phyloP scores from a whole-genome alignment of 2,329 filamentous ascomycete genomes.

The Monilinia fructigena region DNA sequence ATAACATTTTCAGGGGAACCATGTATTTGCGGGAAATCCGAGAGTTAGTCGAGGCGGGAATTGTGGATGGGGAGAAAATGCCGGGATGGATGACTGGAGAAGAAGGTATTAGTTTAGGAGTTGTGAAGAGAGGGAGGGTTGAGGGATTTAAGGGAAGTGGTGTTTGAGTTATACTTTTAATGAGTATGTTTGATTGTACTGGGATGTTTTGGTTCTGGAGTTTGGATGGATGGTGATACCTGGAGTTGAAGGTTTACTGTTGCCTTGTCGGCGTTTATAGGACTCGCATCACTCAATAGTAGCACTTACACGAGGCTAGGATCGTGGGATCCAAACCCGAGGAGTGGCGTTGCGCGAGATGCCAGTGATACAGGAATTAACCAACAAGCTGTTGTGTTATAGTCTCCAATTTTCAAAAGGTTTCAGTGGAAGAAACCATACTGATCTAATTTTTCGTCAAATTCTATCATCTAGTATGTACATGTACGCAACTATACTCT shows the following conservation, averaged over 20 bases:
- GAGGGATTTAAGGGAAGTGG: constrained; percentile 57
- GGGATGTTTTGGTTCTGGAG: background rate
- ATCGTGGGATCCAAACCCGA: background rate
- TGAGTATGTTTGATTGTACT: background rate
- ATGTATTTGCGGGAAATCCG: constrained; percentile 78
- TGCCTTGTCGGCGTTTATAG: background rate
- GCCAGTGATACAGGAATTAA: background rate
- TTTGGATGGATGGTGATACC: constrained; percentile 14
- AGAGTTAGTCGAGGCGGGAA: constrained; percentile 72
- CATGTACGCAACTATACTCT: background rate
- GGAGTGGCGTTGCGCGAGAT: background rate
- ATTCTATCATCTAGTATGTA: constrained; percentile 6
- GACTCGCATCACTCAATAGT: background rate
- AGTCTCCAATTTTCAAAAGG: background rate
- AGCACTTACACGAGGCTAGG: too few species aligned
- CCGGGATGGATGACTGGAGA: constrained; percentile 91
- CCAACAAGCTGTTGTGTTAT: background rate
- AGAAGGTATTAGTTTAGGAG: constrained; percentile 72
- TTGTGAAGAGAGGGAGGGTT: constrained; percentile 66
- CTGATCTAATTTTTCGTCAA: background rate
- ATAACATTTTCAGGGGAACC: constrained; percentile 73
- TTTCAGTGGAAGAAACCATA: background rate
- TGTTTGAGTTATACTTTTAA: background rate
- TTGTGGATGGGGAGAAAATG: constrained; percentile 75
- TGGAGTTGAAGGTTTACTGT: background rate